These are phyloP conservation scores for Coemansia sp. DNA, from an alignment of 192 early-diverging fungal species.

Conservation along the genomic window DNA sequence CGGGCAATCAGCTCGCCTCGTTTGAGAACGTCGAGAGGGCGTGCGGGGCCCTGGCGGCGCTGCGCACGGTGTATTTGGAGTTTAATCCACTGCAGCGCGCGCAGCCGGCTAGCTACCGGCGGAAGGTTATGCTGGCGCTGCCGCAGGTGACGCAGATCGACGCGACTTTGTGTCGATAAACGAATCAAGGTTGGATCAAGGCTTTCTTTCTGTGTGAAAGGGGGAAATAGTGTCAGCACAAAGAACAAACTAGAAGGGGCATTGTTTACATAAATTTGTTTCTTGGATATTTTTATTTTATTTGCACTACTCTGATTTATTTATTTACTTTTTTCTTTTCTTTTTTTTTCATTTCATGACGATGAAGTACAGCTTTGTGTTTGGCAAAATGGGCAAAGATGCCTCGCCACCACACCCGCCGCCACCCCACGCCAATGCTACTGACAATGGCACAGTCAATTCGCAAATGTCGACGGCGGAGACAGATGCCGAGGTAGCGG, in stretches of 20 bases:
- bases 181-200: too few species aligned
- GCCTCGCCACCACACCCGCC: neutral
- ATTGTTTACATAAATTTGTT: too few species aligned
- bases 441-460: slow-evolving; percentile 7
- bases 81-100: slow-evolving; percentile 89
- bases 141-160: slow-evolving; percentile 93
- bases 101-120: slow-evolving; percentile 75
- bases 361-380: slow-evolving; percentile 25
- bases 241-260: too few species aligned
- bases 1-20: slow-evolving; percentile 72
- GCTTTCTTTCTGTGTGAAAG: too few species aligned
- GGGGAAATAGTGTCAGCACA: too few species aligned
- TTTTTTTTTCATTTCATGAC: neutral
- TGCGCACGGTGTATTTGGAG: slow-evolving; percentile 92
- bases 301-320: slow-evolving; percentile 21
- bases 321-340: slow-evolving; percentile 16
- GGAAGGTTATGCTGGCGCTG: slow-evolving; percentile 81
- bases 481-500: slow-evolving; percentile 21
- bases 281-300: neutral
- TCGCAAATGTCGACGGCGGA: slow-evolving; percentile 23
- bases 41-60: slow-evolving; percentile 58
- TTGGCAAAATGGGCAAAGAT: slow-evolving; percentile 20
- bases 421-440: neutral
- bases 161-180: slow-evolving; percentile 59
- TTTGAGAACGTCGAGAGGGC: slow-evolving; percentile 76